A percentile compares a stretch with the other conserved stretches of the same genome.
Evolutionary conservation across 805 yeast genomes (phyloP).

Genomic region (Saturnispora dispora): DNA sequence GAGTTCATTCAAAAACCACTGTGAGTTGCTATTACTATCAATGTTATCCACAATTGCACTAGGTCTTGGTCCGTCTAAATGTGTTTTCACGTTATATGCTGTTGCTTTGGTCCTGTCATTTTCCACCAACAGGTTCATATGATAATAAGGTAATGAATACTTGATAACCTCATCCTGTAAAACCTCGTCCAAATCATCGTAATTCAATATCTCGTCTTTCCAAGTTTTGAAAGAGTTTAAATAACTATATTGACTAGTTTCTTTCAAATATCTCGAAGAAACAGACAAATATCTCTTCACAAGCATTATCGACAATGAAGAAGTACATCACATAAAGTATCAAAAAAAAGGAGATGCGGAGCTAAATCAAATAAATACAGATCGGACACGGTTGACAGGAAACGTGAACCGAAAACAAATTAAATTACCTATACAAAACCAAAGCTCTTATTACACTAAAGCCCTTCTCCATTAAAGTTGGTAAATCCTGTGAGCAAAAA

Average conservation of each 20-base stretch:
- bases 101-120: conserved; percentile 7
- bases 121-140: conserved; percentile 10
- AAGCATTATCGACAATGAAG: neutral
- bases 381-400: neutral
- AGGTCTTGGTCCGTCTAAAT: conserved; percentile 6
- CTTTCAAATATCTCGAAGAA: neutral
- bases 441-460: neutral
- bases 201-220: conserved; percentile 15
- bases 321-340: neutral
- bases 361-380: neutral
- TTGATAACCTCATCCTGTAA: conserved; percentile 21
- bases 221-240: conserved; percentile 19
- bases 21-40: conserved; percentile 7
- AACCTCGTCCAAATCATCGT: conserved; percentile 15
- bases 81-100: conserved; percentile 16
- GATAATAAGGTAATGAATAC: conserved; percentile 22
- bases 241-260: neutral
- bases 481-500: conserved; percentile 62
- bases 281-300: neutral
- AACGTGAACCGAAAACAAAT: neutral
- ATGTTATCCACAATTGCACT: conserved; percentile 7
- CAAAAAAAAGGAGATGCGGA: neutral
- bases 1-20: conserved; percentile 22
- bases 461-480: conserved; percentile 71
- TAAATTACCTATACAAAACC: neutral